Evolutionary conservation across 2,329 filamentous ascomycete species (phyloP), one percentile per base, ranked within the genome.

Genomic region (Paecilomyces variotii): DNA sequence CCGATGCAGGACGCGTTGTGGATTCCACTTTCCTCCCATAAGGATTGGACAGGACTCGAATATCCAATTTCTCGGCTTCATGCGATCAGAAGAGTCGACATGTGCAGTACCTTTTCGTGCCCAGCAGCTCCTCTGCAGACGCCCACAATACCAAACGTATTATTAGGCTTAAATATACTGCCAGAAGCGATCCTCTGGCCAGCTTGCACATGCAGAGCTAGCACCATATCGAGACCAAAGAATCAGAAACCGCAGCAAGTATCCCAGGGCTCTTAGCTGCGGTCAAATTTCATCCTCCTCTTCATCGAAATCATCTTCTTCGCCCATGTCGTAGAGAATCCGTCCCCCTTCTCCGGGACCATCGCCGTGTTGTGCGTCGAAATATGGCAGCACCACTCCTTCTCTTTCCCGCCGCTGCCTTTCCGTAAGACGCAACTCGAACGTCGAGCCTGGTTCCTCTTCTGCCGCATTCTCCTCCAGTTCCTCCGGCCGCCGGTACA

Each of bases 281-380:
- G 19, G 45, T 74, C 71, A 92, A 64, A 93, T 91, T 76, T 97
- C 92, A 76, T 97, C 92, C 68, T 97, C 91, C 69, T 96, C 91
- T 60, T 96, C 92, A 66, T 96, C 92, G 76, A 97, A 97, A 72
- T 97, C 91, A 74, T 99, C 94, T 77, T 97, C 94, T 62, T 86
- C 84, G 1, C 92, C 93, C 89, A 97, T 96, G 66, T 97, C 93
- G 72, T 99, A 99, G 68, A 99, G 71, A 64, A 99, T 99, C 61
- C 93, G 83, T 0, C 94, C 94, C 3, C 94, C 93, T 67, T 96
- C 91, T 0, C 92, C 92, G 0, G 84, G 78, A 3, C 82, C 84
- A 59, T 79, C 74, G 12, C 73, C 88, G 56, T 86, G 90, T 80
- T 99, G 94, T 26, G 94, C 94, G 78, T 99, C 94, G 74, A 95